phyloP scores from a whole-genome alignment of 805 yeast genomes.

The Nakazawaea wickerhamii region DNA sequence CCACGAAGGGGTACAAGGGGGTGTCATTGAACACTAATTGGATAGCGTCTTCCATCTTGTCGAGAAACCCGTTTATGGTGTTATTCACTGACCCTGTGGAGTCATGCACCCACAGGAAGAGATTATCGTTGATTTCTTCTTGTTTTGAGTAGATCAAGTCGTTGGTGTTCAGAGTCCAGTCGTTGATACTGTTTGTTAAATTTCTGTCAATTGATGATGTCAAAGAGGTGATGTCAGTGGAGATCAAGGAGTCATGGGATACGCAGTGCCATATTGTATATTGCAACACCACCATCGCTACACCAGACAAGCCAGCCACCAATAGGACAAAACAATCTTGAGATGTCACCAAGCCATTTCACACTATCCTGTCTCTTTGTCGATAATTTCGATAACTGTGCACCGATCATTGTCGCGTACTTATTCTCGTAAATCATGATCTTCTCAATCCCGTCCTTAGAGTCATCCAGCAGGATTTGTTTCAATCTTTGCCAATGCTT shows the following conservation, averaged over 20 bases:
- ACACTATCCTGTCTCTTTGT: conserved; percentile 12
- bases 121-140: conserved; percentile 47
- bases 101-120: conserved; percentile 61
- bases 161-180: conserved; percentile 59
- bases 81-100: conserved; percentile 54
- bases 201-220: conserved; percentile 2
- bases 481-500: conserved; percentile 42
- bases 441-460: conserved; percentile 17
- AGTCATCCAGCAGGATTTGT: conserved; percentile 24
- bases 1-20: conserved; percentile 55
- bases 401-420: conserved; percentile 17
- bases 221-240: neutral
- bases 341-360: conserved; percentile 45
- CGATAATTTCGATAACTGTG: conserved; percentile 15
- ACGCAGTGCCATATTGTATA: conserved; percentile 32
- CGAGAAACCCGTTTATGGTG: conserved; percentile 54
- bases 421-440: conserved; percentile 23
- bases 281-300: conserved; percentile 51
- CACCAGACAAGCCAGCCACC: conserved; percentile 51
- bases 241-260: neutral
- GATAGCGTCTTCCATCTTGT: conserved; percentile 53
- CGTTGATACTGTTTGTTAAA: conserved; percentile 28
- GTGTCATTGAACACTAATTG: conserved; percentile 62
- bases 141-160: conserved; percentile 44
- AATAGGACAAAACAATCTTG: conserved; percentile 45